Percentiles rank a stretch among this genome's conserved stretches.
Evolutionary conservation across 352 stramenopile species (phyloP).

Genomic region (Phytophthora pluvialis): DNA sequence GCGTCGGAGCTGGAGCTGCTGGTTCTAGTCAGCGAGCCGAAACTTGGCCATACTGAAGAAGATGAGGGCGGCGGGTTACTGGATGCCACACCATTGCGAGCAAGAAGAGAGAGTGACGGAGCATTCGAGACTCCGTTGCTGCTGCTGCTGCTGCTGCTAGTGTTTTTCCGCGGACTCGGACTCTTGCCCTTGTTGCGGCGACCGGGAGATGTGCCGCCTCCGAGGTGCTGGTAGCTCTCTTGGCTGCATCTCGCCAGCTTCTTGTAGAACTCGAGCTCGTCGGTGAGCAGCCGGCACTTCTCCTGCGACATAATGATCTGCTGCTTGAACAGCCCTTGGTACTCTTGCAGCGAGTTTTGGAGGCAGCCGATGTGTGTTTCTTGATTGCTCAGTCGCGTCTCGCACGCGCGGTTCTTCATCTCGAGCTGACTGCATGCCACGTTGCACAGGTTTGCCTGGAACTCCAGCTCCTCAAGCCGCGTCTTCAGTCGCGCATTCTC

Average conservation of each 20-base stretch:
- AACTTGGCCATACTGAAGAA: conserved; percentile 22
- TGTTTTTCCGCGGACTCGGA: conserved; percentile 31
- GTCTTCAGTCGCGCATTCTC: conserved; percentile 79
- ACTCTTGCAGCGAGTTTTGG: conserved; percentile 80
- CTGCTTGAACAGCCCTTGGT: conserved; percentile 82
- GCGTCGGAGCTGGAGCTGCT: conserved; percentile 14
- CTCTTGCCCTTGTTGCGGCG: conserved; percentile 37
- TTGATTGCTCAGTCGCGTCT: conserved; percentile 75
- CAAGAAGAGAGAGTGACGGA: conserved; percentile 9
- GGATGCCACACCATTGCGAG: background rate
- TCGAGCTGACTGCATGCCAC: conserved; percentile 67
- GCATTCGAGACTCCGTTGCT: conserved; percentile 4
- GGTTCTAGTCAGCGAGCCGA: conserved; percentile 18
- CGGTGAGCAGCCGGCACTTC: conserved; percentile 73
- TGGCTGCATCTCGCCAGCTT: conserved; percentile 70
- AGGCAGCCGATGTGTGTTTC: conserved; percentile 77
- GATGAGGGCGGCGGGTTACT: conserved; percentile 1
- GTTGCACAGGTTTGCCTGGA: conserved; percentile 66
- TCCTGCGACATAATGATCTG: conserved; percentile 86
- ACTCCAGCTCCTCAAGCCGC: conserved; percentile 74
- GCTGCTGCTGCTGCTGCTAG: conserved; percentile 12
- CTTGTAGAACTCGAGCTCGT: conserved; percentile 88
- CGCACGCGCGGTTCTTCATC: conserved; percentile 72
- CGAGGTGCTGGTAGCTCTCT: conserved; percentile 41
- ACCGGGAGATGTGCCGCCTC: conserved; percentile 23